These are phyloP conservation scores for Erucastrum elatum DNA, from an alignment of 345 rosid genomes.

Conservation along the genomic window DNA sequence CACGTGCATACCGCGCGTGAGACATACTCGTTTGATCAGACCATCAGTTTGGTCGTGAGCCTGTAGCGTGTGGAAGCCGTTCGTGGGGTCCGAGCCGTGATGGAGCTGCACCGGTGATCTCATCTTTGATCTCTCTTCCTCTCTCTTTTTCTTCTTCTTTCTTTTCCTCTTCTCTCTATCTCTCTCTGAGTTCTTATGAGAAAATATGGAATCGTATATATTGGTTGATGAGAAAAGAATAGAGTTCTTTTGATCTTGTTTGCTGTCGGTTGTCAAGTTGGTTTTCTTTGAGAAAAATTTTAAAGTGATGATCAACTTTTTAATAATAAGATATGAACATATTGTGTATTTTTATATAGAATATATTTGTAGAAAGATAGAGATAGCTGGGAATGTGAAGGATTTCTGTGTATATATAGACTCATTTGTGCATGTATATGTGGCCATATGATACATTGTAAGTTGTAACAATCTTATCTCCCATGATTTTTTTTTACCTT, in stretches of 20 bases:
- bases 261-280: conserved; percentile 54
- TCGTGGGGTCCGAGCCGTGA: conserved; percentile 30
- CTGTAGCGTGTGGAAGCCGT: conserved; percentile 34
- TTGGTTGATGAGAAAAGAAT: conserved; percentile 9
- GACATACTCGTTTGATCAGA: conserved; percentile 27
- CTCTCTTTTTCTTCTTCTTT: not conserved
- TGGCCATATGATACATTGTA: conserved; percentile 15
- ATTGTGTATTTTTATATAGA: conserved; percentile 3
- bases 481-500: conserved; percentile 24
- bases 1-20: conserved; percentile 40
- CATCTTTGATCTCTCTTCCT: conserved; percentile 36
- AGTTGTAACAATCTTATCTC: conserved; percentile 7
- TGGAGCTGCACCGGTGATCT: conserved; percentile 63
- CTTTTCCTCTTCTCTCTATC: not conserved
- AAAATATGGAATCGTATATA: conserved; percentile 13
- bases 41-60: conserved; percentile 37
- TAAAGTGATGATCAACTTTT: conserved; percentile 9
- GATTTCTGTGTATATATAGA: conserved; percentile 16
- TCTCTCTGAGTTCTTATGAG: not conserved
- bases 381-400: conserved; percentile 38
- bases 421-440: conserved; percentile 9
- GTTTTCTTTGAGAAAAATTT: conserved; percentile 42
- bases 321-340: conserved; percentile 29
- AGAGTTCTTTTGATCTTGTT: conserved; percentile 33
- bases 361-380: conserved; percentile 27